Base-by-base conservation (phyloP, 352 stramenopile genomes). In the Plasmopara viticola region DNA sequence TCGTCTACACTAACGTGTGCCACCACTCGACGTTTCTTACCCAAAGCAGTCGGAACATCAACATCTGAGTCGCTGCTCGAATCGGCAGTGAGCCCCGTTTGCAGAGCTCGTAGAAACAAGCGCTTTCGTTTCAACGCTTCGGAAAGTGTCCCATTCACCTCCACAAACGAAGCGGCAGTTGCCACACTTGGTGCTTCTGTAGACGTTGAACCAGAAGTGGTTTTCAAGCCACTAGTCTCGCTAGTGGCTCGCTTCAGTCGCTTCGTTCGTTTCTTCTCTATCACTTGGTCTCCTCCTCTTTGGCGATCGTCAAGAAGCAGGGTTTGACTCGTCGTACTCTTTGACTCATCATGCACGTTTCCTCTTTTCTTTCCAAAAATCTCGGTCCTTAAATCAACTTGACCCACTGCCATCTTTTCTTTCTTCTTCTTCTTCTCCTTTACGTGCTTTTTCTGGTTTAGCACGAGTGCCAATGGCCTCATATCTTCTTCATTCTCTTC, bases 21-120 rank as follows among this genome's bases (percentile, higher is more conserved):
- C 53, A 17, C 48, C 9, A 65, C 15, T 13, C 64, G 53, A 15
- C 67, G 64, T 34, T 62, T 68, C 25, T 68, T 73, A 3, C 33
- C 7, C 9, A 20, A 29, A 48, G 33, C 9, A 46, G 12, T 9
- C 2, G 12, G 29, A 20, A 10, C 45, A 3, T 29, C 42, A 9
- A 30, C 34, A 43, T 68, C 51, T 17, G 17, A 30, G 17, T 64
- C 43, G 47, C 38, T 58, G 33, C 20, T 59, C 10, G 28, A 37
- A 15, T 60, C 35, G 10, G 53, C 17, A 10, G 38, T 39, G 35
- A 20, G 48, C 15, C 28, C 13, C 8, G 43, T 20, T 18, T 14
- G 15, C 35, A 37, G n/a, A 41, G 43, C 15, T 43, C 20, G 50
- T 49, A 43, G 7, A 35, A 17, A 20, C 15, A 50, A 2, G 8